Evolutionary conservation across 768 basidiomycete species (phyloP), one percentile per base, ranked within the genome.

Genomic region (Lepiota subincarnata): DNA sequence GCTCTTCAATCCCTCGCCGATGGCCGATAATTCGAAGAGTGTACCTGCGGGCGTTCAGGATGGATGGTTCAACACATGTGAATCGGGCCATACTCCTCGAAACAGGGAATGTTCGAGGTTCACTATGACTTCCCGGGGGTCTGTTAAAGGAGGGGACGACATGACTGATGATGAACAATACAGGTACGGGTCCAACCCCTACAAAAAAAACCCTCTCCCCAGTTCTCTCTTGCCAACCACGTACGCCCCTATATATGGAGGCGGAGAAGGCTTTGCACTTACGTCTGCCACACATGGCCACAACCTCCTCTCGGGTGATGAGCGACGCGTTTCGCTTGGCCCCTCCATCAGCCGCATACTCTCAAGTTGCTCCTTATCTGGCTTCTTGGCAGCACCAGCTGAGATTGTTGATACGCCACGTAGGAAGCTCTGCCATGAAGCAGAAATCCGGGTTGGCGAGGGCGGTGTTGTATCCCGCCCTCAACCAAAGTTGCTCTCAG

Each of bases 1-100:
- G 10, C 80, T 84, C 59, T 84, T 83, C 14, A 68, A 56, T 22
- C 72, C 71, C 13, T 54, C 61, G 6, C 38, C 62, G 3, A 60
- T 73, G 13, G 62, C 57, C 10, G 64, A 70, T 40, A 59, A 53
- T n/a, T 41, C 66, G 36, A 66, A 64, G 47, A 55, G 62, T 35
- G 63, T 65, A 10, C 64, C 66, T 4, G 56, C 49, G n/a, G 56
- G 40, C 41, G 19, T 4, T 39, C 31, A 31, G 31, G 31, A 31
- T 2, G 31, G 31, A 11, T 31, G 31, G 31, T 31, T 31, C 31
- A 31, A 7, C 8, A 31, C 31, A 42, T 53, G 43, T 59, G 64
- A 59, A 50, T 56, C 36, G 60, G 50, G 3, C 37, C 44, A n/a
- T 52, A 50, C 37, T 48, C 45, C 39, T 56, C 41, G 58, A 42